Base-by-base conservation (phyloP, 257 asterid genomes). In the Misopates orontium region DNA sequence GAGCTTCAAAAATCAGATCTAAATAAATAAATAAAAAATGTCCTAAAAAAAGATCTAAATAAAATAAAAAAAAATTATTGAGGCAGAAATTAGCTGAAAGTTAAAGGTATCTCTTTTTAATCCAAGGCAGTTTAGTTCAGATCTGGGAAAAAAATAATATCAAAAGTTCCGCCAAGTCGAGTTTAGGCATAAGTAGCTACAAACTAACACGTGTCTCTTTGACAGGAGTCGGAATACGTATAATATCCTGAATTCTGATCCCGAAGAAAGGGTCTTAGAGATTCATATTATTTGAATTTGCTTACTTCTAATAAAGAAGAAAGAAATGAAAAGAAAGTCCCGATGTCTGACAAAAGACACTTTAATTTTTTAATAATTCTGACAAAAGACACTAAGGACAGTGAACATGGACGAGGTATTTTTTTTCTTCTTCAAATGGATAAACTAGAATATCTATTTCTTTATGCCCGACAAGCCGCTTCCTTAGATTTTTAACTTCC, bases 361-460 rank as follows among this genome's bases (percentile, higher is more conserved):
- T 57, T n/a, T n/a, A n/a, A n/a, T n/a, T n/a, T n/a, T n/a, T n/a
- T n/a, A 6, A 2, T 11, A 31, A 52, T 49, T 28, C 17, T 45
- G 77, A 71, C 70, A 62, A 68, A 45, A 71, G 56, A 25, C 58
- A 71, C 68, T 57, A 70, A 45, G 72, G 56, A 25, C 62, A 39
- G 22, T 23, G 86, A 79, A 83, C 86, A 53, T 86, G 90, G 87
- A 69, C 79, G 85, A 79, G 59, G 88, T 64, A 67, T 15, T n/a
- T 28, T 28, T 28, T 28, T 28, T 28, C 36, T 28, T 45, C 51
- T 68, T 65, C 62, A 52, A 53, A 16, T 69, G 42, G 69, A 76
- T 71, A 76, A 78, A 51, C 63, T 60, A 32, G 71, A 69, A 65
- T 31, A 49, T 50, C 58, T 50, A 51, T 52, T 49, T 56, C 23